Base-by-base conservation (phyloP, 2,329 filamentous ascomycete genomes). In the Diaporthe caulivora region DNA sequence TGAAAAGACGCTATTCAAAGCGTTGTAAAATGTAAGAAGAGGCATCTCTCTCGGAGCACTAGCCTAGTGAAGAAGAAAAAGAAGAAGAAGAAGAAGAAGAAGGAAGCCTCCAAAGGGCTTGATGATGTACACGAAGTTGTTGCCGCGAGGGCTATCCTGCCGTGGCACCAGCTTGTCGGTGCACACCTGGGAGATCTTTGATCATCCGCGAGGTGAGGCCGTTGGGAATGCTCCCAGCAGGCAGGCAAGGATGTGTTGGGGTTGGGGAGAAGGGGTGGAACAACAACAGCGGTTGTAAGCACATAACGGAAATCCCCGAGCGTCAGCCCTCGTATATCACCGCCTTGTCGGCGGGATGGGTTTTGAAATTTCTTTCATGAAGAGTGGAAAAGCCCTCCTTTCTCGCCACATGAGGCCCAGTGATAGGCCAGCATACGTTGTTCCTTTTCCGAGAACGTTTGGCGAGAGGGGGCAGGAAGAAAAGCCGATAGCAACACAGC, bases 31-130 rank as follows among this genome's bases (percentile, higher is more conserved):
- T 37, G 44, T 21, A 51, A 51, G 47, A 65, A 51, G 62, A 65
- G 62, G 62, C 62, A 51, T 34, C 62, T 65, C 62, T 65, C 62
- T 65, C 62, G 47, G 44, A 65, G 62, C 18, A 40, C 29, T 65
- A 53, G 62, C 44, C 62, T 53, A 65, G 4, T 15, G 26, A 17
- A 31, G 29, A 37, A 65, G 44, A 65, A 47, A 40, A 64, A 49
- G 42, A 65, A n/a, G n/a, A n/a, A n/a, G 26, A 17, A 31, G 29
- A 37, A 65, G 44, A 65, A 47, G 58, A 64, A 49, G 42, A 65
- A n/a, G 51, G 8, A 51, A 26, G 44, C 44, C 44, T 44, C 44
- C 6, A 40, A n/a, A 51, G 44, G 62, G 47, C 29, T 65, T 51
- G 44, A 37, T 21, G 40, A 65, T 51, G 17, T 53, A 37, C 62